phyloP scores from a whole-genome alignment of 2,329 filamentous ascomycete species.

The Fusarium dimerum region DNA sequence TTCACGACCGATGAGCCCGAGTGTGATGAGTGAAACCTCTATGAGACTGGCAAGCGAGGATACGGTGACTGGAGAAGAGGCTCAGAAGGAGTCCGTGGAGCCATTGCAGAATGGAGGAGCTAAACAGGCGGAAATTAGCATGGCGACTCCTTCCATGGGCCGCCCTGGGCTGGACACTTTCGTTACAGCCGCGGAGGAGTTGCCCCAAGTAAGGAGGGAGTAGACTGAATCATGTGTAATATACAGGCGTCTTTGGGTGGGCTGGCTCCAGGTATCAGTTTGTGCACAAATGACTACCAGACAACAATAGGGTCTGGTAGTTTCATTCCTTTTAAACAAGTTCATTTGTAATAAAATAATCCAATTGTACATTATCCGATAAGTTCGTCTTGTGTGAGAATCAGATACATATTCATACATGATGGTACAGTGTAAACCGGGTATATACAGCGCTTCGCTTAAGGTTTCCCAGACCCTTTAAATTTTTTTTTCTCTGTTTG shows the following conservation, averaged over 20 bases:
- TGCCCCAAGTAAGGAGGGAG: slow-evolving; percentile 34
- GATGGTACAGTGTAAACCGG: slow-evolving; percentile 31
- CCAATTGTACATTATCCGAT: not conserved
- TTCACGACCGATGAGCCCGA: slow-evolving; percentile 37
- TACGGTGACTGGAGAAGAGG: not conserved
- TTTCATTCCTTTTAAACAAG: not conserved
- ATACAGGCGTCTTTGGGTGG: slow-evolving; percentile 12
- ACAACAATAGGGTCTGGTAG: not conserved
- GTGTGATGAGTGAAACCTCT: slow-evolving; percentile 1
- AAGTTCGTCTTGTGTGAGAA: slow-evolving; percentile 8
- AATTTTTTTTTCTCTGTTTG: slow-evolving; percentile 2
- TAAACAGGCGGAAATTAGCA: slow-evolving; percentile 3
- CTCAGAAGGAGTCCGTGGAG: not conserved
- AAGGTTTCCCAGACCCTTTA: slow-evolving; percentile 19
- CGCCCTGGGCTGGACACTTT: slow-evolving; percentile 55
- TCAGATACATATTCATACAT: slow-evolving; percentile 32
- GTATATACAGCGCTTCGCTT: slow-evolving; percentile 31
- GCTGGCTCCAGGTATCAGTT: slow-evolving; percentile 14
- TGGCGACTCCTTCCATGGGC: slow-evolving; percentile 6
- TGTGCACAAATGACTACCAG: not conserved
- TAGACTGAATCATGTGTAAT: slow-evolving; percentile 6
- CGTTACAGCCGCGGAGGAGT: slow-evolving; percentile 52
- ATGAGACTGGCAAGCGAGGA: slow-evolving; percentile 1
- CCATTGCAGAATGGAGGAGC: slow-evolving; percentile 4
- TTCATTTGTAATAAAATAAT: too few relatives aligned